Conservation (phyloP, 768 basidiomycete genomes). For the Lactarius hengduanensis region DNA sequence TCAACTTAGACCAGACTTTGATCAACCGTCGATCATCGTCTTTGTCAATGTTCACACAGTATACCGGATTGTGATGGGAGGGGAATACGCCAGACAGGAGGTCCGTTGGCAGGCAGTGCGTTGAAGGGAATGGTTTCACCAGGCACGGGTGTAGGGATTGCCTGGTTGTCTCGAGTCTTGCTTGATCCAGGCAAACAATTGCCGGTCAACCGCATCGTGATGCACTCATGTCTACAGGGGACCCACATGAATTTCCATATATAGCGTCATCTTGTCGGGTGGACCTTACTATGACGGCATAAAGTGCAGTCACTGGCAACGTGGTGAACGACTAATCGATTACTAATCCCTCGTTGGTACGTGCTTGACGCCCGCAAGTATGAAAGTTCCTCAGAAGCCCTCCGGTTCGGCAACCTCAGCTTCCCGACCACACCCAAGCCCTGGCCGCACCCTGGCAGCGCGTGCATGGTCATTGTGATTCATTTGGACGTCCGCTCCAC, state of each 20-base stretch:
- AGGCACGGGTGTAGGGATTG: not conserved
- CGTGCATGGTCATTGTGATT: not conserved
- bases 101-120: not conserved
- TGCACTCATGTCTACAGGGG: not conserved
- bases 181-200: not conserved
- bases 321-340: not conserved
- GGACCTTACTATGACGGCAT: constrained; percentile 7
- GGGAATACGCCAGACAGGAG: not conserved
- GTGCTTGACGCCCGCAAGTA: constrained; percentile 14
- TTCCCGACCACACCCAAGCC: not conserved
- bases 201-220: not conserved
- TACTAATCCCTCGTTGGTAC: not conserved
- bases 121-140: not conserved
- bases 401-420: constrained; percentile 9
- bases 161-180: not conserved
- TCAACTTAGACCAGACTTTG: not conserved
- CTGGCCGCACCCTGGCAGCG: not conserved
- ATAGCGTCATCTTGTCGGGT: not conserved
- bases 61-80: not conserved
- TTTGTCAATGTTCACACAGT: not conserved
- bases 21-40: not conserved
- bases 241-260: constrained; percentile 3
- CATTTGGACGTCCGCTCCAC: not conserved
- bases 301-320: not conserved
- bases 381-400: constrained; percentile 24